Conservation (phyloP, 73 alveolate genomes). For the Tetrahymena elliotti region DNA sequence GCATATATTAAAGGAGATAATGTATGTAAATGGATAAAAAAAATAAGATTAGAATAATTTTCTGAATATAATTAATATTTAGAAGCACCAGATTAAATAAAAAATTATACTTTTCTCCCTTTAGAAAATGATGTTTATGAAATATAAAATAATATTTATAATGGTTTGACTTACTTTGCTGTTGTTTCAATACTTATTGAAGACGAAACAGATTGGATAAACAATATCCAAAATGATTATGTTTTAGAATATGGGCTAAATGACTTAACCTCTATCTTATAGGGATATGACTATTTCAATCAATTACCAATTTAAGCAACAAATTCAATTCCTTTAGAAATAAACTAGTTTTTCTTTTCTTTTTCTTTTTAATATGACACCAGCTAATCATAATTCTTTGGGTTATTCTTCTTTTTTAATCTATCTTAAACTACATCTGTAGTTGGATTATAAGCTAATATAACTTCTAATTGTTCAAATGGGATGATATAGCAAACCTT, state of each 20-base stretch:
- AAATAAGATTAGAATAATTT: not conserved
- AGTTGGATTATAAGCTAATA: not conserved
- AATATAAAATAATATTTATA: too few species aligned
- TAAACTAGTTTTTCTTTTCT: not conserved
- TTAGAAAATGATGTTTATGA: not conserved
- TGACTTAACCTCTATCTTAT: not conserved
- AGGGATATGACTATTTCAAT: not conserved
- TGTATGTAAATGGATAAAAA: not conserved
- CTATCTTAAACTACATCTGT: not conserved
- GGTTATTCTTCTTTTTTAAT: not conserved
- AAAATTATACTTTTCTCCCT: not conserved
- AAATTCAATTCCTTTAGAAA: not conserved
- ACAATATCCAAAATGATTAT: too few species aligned
- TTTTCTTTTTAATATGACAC: not conserved
- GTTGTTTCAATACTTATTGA: not conserved
- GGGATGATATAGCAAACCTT: not conserved
- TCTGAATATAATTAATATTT: not conserved
- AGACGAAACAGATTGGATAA: not conserved
- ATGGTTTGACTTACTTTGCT: not conserved
- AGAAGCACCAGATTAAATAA: not conserved
- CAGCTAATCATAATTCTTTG: not conserved
- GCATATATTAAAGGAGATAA: not conserved
- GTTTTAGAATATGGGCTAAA: too few species aligned
- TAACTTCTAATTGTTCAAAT: not conserved
- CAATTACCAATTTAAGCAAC: not conserved